Conservation (phyloP, 2,329 filamentous ascomycete species). For the Ilyonectria mors-panacis region DNA sequence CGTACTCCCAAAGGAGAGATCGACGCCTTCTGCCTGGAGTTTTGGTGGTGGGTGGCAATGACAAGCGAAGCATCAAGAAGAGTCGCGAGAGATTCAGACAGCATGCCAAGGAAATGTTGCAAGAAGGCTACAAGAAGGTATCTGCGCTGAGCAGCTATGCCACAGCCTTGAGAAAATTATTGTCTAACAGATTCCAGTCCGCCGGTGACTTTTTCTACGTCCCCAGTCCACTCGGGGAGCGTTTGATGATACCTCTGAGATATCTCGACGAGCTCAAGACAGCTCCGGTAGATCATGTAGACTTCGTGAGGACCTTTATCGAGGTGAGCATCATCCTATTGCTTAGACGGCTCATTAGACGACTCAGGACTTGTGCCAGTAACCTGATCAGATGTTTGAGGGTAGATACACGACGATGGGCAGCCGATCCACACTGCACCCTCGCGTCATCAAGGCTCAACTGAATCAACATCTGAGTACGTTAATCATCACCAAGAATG, state of each 20-base stretch:
- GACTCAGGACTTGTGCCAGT: not conserved
- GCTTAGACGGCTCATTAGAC: not conserved
- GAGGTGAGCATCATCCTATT: constrained; percentile 13
- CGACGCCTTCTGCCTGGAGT: not conserved
- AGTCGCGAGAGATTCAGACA: not conserved
- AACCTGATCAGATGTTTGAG: constrained; percentile 48
- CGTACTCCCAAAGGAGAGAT: not conserved
- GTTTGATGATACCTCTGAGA: constrained; percentile 47
- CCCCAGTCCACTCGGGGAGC: constrained; percentile 46
- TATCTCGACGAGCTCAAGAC: constrained; percentile 49
- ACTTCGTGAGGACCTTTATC: constrained; percentile 48
- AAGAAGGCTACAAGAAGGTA: constrained; percentile 1
- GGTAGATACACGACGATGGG: constrained; percentile 52
- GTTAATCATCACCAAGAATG: too few species aligned
- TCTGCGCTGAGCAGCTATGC: not conserved
- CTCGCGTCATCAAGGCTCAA: constrained; percentile 44
- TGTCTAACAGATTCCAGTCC: not conserved
- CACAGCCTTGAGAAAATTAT: not conserved
- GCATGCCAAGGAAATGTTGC: not conserved
- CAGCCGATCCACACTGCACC: constrained; percentile 47
- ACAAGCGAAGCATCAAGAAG: constrained; percentile 1
- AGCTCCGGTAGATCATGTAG: constrained; percentile 44
- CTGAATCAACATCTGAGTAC: constrained; percentile 45
- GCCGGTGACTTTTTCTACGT: constrained; percentile 39
- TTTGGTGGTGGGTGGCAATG: constrained; percentile 1